Base-by-base conservation (phyloP, 768 basidiomycete species). In the Pulveroboletus sp. region DNA sequence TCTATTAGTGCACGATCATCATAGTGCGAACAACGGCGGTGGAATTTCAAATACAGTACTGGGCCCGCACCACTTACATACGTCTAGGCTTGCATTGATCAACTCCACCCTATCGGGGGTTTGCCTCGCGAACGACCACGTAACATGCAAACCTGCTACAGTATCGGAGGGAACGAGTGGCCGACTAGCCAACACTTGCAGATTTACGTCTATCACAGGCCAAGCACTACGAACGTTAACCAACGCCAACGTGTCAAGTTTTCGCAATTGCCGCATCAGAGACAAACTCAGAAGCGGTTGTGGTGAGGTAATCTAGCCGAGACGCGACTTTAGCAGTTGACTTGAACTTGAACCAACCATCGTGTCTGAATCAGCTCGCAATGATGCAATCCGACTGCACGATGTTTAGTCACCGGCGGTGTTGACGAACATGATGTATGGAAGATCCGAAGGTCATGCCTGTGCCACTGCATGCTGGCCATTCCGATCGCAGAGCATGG, bases 371-470 rank as follows among this genome's bases (percentile, higher is more conserved):
- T n/a, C 32, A 32, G 19, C 43, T 27, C 42, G 27, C 9, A 32
- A 50, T 38, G 46, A 25, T 34, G 24, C 48, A 48, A 49, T 51
- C 41, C 27, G 40, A 49, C 42, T 48, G 43, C 35, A 37, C 23
- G 43, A 61, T 49, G 47, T 44, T 55, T 52, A 39, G 53, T 50
- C 40, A n/a, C 58, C 50, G 52, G 29, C 6, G 47, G 50, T 32
- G 43, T 25, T 45, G 50, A 40, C 46, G 27, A 49, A 54, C 55
- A 57, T 51, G 61, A 51, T 51, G 54, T 16, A 33, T 20, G 38
- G 46, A 55, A 52, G 61, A 64, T 64, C 61, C 62, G 62, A 38
- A 40, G 43, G 55, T 41, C 59, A 37, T 61, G 55, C 40, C 2
- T 14, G 24, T 43, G 50, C 39, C n/a, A n/a, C n/a, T n/a, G n/a